Evolutionary conservation across 441 rosid genomes (phyloP).

Genomic region (Populus hybrid): DNA sequence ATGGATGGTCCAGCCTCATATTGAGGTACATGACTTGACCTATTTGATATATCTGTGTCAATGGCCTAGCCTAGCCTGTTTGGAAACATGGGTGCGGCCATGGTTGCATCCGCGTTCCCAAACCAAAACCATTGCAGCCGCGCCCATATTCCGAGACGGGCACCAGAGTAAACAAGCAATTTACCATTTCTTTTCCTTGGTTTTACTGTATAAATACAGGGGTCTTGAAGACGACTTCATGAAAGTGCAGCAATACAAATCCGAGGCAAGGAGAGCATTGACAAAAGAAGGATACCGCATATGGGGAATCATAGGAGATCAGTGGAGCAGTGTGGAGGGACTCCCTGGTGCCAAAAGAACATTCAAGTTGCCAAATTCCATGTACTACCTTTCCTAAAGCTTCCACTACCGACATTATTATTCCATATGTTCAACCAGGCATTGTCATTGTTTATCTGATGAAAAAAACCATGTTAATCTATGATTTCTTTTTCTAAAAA

Average conservation of each 20-base stretch:
- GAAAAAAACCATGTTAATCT: too few species aligned
- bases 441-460: not conserved
- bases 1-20: slow-evolving; percentile 71
- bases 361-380: slow-evolving; percentile 90
- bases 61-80: not conserved
- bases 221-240: slow-evolving; percentile 56
- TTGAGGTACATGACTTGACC: slow-evolving; percentile 41
- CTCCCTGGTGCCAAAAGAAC: slow-evolving; percentile 64
- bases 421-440: not conserved
- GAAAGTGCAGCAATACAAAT: slow-evolving; percentile 64
- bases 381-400: slow-evolving; percentile 47
- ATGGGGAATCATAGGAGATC: slow-evolving; percentile 80
- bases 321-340: slow-evolving; percentile 77
- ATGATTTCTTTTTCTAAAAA: not conserved
- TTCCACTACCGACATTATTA: not conserved
- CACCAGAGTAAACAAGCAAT: not conserved
- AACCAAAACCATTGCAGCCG: too few species aligned
- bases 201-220: slow-evolving; percentile 26
- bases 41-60: not conserved
- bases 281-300: slow-evolving; percentile 60
- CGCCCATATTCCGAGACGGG: too few species aligned
- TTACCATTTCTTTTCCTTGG: not conserved
- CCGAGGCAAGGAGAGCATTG: slow-evolving; percentile 50
- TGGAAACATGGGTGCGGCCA: too few species aligned
- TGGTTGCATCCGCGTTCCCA: too few species aligned